Conservation (phyloP, 106 monocot species). For the Cymbidium sinense region DNA sequence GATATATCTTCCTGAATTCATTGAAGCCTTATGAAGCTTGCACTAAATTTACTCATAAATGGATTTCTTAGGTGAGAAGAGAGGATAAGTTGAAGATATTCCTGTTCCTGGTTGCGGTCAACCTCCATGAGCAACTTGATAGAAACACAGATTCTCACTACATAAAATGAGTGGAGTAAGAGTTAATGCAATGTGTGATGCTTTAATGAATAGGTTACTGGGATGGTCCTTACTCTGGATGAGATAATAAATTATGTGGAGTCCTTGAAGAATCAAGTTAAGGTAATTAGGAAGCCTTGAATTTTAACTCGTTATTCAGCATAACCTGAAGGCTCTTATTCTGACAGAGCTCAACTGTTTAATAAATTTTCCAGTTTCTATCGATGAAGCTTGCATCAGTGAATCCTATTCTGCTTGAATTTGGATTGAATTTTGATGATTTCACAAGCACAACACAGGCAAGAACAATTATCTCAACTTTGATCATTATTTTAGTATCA, state of each 20-base stretch:
- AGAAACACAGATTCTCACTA: too few species aligned
- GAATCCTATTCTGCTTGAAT: not conserved
- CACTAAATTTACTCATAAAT: not conserved
- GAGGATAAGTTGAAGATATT: too few species aligned
- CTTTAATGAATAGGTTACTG: not conserved
- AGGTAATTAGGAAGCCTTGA: not conserved
- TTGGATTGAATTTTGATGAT: not conserved
- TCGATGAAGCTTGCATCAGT: not conserved
- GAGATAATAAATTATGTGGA: constrained; percentile 3
- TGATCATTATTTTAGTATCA: too few species aligned
- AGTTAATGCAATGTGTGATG: too few species aligned
- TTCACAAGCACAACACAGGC: not conserved
- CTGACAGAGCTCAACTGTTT: not conserved
- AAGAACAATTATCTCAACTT: not conserved
- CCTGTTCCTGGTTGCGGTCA: too few species aligned
- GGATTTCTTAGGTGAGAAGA: not conserved
- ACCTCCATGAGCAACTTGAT: too few species aligned
- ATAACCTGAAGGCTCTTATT: not conserved
- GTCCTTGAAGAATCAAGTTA: constrained; percentile 1
- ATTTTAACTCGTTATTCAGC: too few species aligned
- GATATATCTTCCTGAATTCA: not conserved
- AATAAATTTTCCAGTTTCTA: not conserved
- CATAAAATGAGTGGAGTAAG: too few species aligned
- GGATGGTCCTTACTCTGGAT: not conserved
- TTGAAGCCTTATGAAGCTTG: not conserved